Conservation (phyloP, 257 asterid species). For the Solanum chaucha region DNA sequence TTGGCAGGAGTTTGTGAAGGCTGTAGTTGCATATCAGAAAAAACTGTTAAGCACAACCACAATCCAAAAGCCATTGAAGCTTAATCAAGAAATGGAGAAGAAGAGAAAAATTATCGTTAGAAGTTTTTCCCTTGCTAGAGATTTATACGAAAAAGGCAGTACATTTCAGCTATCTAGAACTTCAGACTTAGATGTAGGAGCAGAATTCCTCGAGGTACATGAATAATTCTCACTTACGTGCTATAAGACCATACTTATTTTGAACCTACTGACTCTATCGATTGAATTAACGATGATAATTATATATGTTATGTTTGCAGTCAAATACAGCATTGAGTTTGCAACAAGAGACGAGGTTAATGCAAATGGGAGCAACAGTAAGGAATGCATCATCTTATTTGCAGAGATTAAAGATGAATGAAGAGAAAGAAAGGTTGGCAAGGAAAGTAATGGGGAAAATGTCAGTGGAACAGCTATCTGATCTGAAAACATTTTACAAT, state of each 20-base stretch:
- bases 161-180: neutral
- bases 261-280: neutral
- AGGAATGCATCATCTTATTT: slow-evolving; percentile 26
- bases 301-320: neutral
- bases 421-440: slow-evolving; percentile 25
- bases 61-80: slow-evolving; percentile 14
- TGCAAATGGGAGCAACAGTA: slow-evolving; percentile 47
- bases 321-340: slow-evolving; percentile 28
- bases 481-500: slow-evolving; percentile 24
- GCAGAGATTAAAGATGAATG: slow-evolving; percentile 18
- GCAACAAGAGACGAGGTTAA: slow-evolving; percentile 30
- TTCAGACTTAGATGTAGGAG: slow-evolving; percentile 21
- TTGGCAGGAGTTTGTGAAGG: slow-evolving; percentile 34
- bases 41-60: slow-evolving; percentile 10
- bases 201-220: slow-evolving; percentile 27
- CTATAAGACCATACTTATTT: neutral
- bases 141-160: slow-evolving; percentile 12
- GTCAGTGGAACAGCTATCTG: slow-evolving; percentile 30
- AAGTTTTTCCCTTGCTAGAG: slow-evolving; percentile 33
- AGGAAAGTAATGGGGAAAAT: slow-evolving; percentile 31
- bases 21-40: slow-evolving; percentile 37
- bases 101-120: slow-evolving; percentile 22
- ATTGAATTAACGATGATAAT: neutral
- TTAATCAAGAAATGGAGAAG: slow-evolving; percentile 33
- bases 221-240: neutral